Evolutionary conservation across 495 filamentous ascomycete species (phyloP), one percentile per base, ranked within the genome.

Genomic region (Thermothielavioides terrestris): DNA sequence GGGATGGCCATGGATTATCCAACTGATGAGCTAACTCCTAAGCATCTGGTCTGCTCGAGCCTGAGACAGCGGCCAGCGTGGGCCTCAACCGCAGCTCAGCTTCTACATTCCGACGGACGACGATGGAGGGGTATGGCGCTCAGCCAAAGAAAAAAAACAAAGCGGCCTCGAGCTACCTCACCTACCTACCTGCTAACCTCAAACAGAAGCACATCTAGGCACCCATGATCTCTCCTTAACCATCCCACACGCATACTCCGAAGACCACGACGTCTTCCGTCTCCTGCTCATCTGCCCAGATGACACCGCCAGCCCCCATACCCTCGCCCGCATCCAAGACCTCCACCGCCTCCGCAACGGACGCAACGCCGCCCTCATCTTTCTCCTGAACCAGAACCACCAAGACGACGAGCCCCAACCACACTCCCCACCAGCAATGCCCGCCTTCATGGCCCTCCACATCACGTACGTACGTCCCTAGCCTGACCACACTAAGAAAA

Each of bases 151-250:
- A 8, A 0, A 10, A 11, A 21, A 0, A n/a, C n/a, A n/a, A n/a
- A n/a, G n/a, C n/a, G n/a, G n/a, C n/a, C n/a, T n/a, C n/a, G n/a
- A n/a, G n/a, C n/a, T n/a, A n/a, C n/a, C n/a, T n/a, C n/a, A n/a
- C n/a, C 30, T 11, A 18, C 3, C 8, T 1, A n/a, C 14, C 21
- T n/a, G 25, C 23, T 52, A 28, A 52, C 46, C 25, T 4, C 4
- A 7, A 1, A 2, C 46, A 83, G 79, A 83, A 59, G 54, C 68
- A 4, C 52, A 49, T 4, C 67, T 84, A 14, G 53, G 66, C 27
- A 76, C 69, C 3, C 73, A 82, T 54, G 79, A 84, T 53, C 52
- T 82, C 17, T 68, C 73, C n/a, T 50, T 84, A 25, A 66, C 69
- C 14, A 31, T 75, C 18, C 25, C 62, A 27, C 6, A 17, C 26